These are phyloP conservation scores for Ophiostoma ips DNA, from an alignment of 2,329 filamentous ascomycete species.

Conservation along the genomic window DNA sequence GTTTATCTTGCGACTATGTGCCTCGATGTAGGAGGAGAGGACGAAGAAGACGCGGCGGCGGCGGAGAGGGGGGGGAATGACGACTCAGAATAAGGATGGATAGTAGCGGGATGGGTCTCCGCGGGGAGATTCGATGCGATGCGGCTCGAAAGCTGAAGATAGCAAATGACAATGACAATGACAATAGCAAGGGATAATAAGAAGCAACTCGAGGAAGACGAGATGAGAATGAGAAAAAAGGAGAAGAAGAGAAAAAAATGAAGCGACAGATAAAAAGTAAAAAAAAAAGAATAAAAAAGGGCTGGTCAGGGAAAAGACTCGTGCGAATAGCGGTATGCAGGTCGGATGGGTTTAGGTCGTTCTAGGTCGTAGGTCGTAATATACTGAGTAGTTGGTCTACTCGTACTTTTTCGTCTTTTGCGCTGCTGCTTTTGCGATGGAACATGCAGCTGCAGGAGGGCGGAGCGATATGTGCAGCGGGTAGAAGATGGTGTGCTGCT, in stretches of 20 bases:
- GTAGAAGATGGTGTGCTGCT: not conserved
- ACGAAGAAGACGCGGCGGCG: too few relatives aligned
- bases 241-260: not conserved
- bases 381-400: too few relatives aligned
- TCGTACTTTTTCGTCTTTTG: not conserved
- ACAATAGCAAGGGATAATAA: too few relatives aligned
- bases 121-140: too few relatives aligned
- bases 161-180: too few relatives aligned
- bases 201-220: not conserved
- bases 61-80: too few relatives aligned
- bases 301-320: not conserved
- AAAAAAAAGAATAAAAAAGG: not conserved
- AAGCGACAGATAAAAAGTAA: not conserved
- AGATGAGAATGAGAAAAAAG: not conserved
- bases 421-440: not conserved
- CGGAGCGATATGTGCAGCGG: not conserved
- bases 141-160: too few relatives aligned
- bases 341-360: not conserved
- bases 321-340: conserved; percentile 4
- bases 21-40: too few relatives aligned
- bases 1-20: too few relatives aligned
- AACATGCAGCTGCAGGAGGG: not conserved
- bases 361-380: not conserved
- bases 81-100: too few relatives aligned
- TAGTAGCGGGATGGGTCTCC: too few relatives aligned